These are phyloP conservation scores for Dactylella cylindrospora DNA, from an alignment of 2,329 filamentous ascomycete species.

Conservation along the genomic window DNA sequence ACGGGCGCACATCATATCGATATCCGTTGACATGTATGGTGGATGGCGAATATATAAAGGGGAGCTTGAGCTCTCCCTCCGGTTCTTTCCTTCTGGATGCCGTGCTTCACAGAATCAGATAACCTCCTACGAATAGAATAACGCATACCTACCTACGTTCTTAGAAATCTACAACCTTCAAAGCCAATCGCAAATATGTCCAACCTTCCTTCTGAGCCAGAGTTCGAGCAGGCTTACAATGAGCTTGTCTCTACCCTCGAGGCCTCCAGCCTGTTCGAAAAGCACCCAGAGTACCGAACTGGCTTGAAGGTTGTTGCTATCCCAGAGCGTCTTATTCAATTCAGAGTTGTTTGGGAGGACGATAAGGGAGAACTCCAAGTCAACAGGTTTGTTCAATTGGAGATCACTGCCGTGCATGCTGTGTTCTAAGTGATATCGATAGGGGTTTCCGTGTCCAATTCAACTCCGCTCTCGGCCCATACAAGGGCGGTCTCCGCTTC, in stretches of 20 bases:
- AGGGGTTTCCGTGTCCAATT: constrained; percentile 93
- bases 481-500: constrained; percentile 95
- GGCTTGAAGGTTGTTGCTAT: constrained; percentile 84
- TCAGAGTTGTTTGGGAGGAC: constrained; percentile 95
- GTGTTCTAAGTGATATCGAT: constrained; percentile 73
- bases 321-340: constrained; percentile 94
- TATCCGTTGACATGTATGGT: constrained; percentile 1
- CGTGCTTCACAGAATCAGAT: constrained; percentile 33
- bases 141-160: too few species aligned
- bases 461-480: constrained; percentile 95
- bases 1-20: neutral
- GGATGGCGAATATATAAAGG: constrained; percentile 33
- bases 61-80: constrained; percentile 3
- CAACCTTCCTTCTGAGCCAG: constrained; percentile 82
- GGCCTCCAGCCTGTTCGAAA: constrained; percentile 86
- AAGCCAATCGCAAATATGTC: constrained; percentile 62
- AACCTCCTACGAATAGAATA: constrained; percentile 3
- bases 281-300: constrained; percentile 91
- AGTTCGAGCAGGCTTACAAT: constrained; percentile 98
- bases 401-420: neutral
- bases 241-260: constrained; percentile 95
- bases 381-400: constrained; percentile 40
- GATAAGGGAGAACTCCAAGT: constrained; percentile 65
- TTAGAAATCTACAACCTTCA: constrained; percentile 49
- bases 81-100: constrained; percentile 16